Percentiles rank a stretch among this genome's conserved stretches.
Conservation (phyloP, 176 grass and related monocot species). For the Pharus latifolius region DNA sequence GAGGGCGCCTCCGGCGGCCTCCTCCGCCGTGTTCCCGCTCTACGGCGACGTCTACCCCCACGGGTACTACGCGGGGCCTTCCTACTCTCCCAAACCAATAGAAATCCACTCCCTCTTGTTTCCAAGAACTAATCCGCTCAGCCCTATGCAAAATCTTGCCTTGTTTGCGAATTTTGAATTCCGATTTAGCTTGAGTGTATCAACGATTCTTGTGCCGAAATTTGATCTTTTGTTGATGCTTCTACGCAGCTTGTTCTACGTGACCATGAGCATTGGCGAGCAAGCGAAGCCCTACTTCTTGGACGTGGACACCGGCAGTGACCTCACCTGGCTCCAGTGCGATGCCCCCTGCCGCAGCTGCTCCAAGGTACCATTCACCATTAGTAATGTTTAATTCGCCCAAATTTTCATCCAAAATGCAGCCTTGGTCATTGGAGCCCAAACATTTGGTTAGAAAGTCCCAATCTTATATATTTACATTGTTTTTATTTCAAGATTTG, state of each 20-base stretch:
- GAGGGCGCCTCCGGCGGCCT: background rate
- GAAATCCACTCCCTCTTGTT: background rate
- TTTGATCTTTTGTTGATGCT: background rate
- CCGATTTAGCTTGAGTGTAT: background rate
- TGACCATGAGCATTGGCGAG: constrained; percentile 73
- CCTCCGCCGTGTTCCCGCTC: constrained; percentile 79
- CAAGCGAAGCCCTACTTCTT: constrained; percentile 81
- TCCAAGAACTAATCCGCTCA: constrained; percentile 14
- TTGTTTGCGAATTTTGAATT: background rate
- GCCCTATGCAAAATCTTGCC: background rate
- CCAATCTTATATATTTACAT: background rate
- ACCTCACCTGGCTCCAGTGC: constrained; percentile 97
- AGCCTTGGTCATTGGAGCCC: background rate
- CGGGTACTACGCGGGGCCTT: constrained; percentile 26
- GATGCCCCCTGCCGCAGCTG: constrained; percentile 89
- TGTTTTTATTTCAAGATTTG: background rate
- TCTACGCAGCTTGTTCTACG: constrained; percentile 70
- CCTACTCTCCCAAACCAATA: background rate
- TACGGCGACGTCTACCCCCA: constrained; percentile 75
- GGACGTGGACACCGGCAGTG: constrained; percentile 96
- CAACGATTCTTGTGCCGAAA: background rate
- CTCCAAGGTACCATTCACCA: constrained; percentile 35
- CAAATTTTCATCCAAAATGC: background rate
- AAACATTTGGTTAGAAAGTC: background rate
- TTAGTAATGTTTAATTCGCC: background rate